Evolutionary conservation across 805 yeast genomes (phyloP).

Genomic region (Komagataella populi): DNA sequence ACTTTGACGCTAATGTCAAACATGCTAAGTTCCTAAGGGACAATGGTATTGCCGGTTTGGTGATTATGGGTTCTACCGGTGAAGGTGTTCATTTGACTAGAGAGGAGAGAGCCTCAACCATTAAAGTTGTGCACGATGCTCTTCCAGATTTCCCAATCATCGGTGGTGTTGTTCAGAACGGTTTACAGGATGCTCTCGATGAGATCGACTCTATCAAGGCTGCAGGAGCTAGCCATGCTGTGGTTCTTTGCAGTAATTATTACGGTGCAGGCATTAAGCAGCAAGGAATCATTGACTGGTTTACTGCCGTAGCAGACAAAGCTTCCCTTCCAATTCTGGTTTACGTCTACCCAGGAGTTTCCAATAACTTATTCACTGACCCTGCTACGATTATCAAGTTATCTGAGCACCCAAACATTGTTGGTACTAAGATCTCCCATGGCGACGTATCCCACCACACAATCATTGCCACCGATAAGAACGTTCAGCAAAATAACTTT

Average conservation of each 20-base stretch:
- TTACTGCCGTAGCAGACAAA: conserved; percentile 26
- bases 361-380: conserved; percentile 23
- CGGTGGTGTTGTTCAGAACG: conserved; percentile 36
- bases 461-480: conserved; percentile 27
- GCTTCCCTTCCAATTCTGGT: conserved; percentile 28
- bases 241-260: conserved; percentile 32
- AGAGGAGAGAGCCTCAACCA: conserved; percentile 25
- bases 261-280: conserved; percentile 32
- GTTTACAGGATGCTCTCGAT: conserved; percentile 28
- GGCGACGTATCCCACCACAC: conserved; percentile 34
- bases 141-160: conserved; percentile 27
- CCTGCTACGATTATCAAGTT: conserved; percentile 25
- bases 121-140: conserved; percentile 18
- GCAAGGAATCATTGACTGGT: conserved; percentile 32
- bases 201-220: conserved; percentile 20
- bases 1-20: conserved; percentile 27
- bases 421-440: conserved; percentile 39
- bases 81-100: conserved; percentile 37
- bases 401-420: conserved; percentile 30
- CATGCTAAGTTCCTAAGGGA: conserved; percentile 28
- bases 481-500: conserved; percentile 25
- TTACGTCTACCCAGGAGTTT: conserved; percentile 38
- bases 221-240: conserved; percentile 25
- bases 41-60: conserved; percentile 33
- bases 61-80: conserved; percentile 41